Conservation (phyloP, 352 stramenopile genomes). For the Pythium chondricola region DNA sequence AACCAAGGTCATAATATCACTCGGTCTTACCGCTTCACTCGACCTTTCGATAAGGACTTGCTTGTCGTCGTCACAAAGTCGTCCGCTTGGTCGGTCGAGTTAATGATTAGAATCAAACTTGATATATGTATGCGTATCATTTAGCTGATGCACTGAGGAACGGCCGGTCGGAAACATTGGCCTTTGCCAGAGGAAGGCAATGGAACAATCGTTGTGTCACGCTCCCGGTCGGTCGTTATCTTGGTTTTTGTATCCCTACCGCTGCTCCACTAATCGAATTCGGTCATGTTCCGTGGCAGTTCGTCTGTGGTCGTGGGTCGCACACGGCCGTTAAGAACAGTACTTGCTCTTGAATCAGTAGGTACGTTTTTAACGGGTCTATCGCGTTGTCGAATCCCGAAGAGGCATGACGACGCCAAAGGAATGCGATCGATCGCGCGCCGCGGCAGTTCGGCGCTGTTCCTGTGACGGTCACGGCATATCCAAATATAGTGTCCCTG, state of each 20-base stretch:
- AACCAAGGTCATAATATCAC: background rate
- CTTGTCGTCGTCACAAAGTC: too few relatives aligned
- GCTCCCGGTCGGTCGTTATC: conserved; percentile 9
- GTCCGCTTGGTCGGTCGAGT: conserved; percentile 13
- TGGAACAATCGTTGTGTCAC: conserved; percentile 3
- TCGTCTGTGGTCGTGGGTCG: conserved; percentile 4
- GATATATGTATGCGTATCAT: too few relatives aligned
- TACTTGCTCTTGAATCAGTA: too few relatives aligned
- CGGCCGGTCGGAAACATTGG: conserved; percentile 7
- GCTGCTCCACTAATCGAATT: conserved; percentile 5
- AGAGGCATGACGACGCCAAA: too few relatives aligned
- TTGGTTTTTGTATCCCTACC: conserved; percentile 1
- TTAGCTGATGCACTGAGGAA: too few relatives aligned
- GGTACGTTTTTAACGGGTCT: too few relatives aligned
- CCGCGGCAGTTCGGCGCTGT: too few relatives aligned
- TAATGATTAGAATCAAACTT: background rate
- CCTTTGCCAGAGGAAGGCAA: conserved; percentile 3
- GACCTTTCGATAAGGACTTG: conserved; percentile 7
- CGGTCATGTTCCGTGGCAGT: conserved; percentile 7
- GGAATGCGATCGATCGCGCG: too few relatives aligned
- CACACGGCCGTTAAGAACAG: background rate
- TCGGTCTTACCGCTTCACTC: background rate
- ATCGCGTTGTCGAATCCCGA: too few relatives aligned
- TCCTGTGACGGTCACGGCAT: too few relatives aligned
- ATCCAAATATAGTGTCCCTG: too few relatives aligned